phyloP scores from a whole-genome alignment of 2,329 filamentous ascomycete genomes.

The Amauroascus verrucosus region DNA sequence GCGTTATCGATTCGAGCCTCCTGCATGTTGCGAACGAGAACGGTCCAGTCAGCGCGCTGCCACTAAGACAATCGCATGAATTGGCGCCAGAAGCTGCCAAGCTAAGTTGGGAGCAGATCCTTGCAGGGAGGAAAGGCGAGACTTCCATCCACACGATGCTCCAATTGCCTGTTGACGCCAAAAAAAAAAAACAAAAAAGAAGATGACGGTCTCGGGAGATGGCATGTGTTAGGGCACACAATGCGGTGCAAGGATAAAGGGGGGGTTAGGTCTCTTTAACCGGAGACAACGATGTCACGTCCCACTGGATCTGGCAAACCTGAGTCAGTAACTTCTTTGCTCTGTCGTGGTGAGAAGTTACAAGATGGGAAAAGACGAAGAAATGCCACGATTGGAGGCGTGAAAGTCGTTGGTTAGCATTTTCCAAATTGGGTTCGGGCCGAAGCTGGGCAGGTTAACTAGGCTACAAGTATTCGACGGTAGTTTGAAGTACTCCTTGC shows the following conservation, averaged over 20 bases:
- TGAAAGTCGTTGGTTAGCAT: not conserved
- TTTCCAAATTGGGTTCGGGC: slow-evolving; percentile 7
- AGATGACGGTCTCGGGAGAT: not conserved
- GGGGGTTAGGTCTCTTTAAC: not conserved
- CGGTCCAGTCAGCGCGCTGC: slow-evolving; percentile 9
- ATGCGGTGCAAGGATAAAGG: not conserved
- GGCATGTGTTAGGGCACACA: not conserved
- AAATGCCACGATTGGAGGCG: not conserved
- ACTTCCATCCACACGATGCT: not conserved
- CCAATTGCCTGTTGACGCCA: not conserved
- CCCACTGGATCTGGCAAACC: not conserved
- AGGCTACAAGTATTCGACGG: not conserved
- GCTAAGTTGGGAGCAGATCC: slow-evolving; percentile 10
- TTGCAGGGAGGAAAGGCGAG: slow-evolving; percentile 6
- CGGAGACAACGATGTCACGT: not conserved
- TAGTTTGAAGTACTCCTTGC: too few relatives aligned
- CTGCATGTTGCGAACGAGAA: slow-evolving; percentile 10
- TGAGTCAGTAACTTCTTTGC: not conserved
- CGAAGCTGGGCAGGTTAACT: not conserved
- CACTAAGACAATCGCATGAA: slow-evolving; percentile 9
- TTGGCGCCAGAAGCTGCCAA: slow-evolving; percentile 7
- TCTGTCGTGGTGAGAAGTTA: too few relatives aligned
- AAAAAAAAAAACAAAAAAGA: too few relatives aligned
- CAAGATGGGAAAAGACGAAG: not conserved
- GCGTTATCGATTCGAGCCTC: slow-evolving; percentile 10